Base-by-base conservation (phyloP, 192 early-diverging fungal genomes). In the Backusella circina region DNA sequence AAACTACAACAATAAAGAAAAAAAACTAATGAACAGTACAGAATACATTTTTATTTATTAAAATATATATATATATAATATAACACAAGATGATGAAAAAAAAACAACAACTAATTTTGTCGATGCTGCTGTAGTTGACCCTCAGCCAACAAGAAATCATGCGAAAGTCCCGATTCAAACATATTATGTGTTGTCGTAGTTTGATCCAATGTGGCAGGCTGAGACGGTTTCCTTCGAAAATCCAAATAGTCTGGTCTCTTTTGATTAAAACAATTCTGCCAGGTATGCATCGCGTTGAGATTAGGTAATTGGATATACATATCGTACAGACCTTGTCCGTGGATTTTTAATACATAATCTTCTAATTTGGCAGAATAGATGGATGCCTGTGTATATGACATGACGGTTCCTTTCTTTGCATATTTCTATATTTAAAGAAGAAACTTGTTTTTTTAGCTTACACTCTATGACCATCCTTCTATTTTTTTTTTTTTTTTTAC, bases 281-380 rank as follows among this genome's bases (percentile, higher is more conserved):
- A 82, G 1, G 65, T 54, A 36, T 82, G 61, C 41, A 82, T 12
- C 0, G 70, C 47, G 28, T 72, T 70, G 12, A 73, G 66, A 50
- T 65, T 64, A 18, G 76, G 73, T 4, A 82, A 70, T 66, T 82
- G 80, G 13, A 82, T 77, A 51, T 74, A 75, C 41, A 75, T 68
- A 33, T 82, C 80, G 26, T 71, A 78, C 50, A 36, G 72, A 0
- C 80, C 80, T 31, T 74, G 54, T 21, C 80, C 80, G 32, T 72
- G 72, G 0, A 82, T 44, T 37, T 78, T 77, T 44, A 82, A 35
- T 15, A 82, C 77, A 64, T 78, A 82, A 21, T 77, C 68, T 13
- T 75, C 76, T 16, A 70, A 30, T 26, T 77, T 36, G 5, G 68
- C 70, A 6, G 72, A 75, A 38, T 75, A 28, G 10, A 82, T 51